Base-by-base conservation (phyloP, 257 asterid genomes). In the Linaria vulgaris region DNA sequence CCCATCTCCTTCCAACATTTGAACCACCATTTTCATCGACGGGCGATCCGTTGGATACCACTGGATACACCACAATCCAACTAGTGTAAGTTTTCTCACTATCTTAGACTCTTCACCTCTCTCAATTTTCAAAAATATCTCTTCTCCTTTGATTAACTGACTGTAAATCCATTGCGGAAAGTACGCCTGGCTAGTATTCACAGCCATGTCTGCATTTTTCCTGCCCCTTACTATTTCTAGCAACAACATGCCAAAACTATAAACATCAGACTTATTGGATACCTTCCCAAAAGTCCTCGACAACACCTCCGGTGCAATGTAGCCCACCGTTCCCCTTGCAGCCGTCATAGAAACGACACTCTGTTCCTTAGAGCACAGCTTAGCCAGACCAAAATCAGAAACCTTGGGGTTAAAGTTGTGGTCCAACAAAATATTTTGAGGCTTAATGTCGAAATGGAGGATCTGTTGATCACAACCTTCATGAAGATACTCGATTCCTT, bases 141-240 rank as follows among this genome's bases (percentile, higher is more conserved):
- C 72, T 5, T 63, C 83, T 7, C 73, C 78, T 14, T 63, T 14
- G 53, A 23, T 62, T 12, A 81, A 13, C 22, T 58, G 72, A 49
- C 61, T 54, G 46, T 69, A 79, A 19, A 75, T 56, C 87, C 82
- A 81, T 54, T 67, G 76, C 0, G 76, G 70, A 50, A 81, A 71
- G 61, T 75, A 59, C 5, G 67, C 55, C 43, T 75, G 68, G 21
- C 79, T 71, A 14, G 59, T 59, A 9, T 64, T 49, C 2, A 12
- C 59, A 9, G 58, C 24, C n/a, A 31, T 19, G 27, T 59, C 72
- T 3, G 49, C 59, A 51, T 78, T 78, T 49, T 72, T 74, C 76
- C 74, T 63, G 24, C 83, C 74, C 50, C 79, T 80, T 0, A 76
- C 78, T 76, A 80, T 73, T 60, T 80, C 85, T 8, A 80, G 74